Conservation (phyloP, 495 filamentous ascomycete genomes). For the Rhizodiscina lignyota region DNA sequence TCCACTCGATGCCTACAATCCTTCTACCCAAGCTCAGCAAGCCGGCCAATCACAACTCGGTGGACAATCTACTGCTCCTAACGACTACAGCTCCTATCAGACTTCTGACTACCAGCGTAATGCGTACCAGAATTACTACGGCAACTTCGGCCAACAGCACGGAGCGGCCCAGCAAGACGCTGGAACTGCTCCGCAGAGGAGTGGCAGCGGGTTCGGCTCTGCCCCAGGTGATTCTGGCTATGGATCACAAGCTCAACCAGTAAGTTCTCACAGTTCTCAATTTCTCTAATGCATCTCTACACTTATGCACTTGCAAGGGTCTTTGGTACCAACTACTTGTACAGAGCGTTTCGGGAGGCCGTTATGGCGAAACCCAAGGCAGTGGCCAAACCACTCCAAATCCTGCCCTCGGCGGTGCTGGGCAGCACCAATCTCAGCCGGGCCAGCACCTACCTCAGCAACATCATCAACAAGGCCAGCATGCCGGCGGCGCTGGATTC, state of each 20-base stretch:
- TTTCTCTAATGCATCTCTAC: background rate
- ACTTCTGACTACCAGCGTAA: conserved; percentile 59
- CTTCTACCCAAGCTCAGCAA: conserved; percentile 22
- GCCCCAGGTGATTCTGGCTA: conserved; percentile 55
- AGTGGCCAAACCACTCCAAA: conserved; percentile 83
- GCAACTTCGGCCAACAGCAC: conserved; percentile 55
- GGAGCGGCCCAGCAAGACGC: conserved; percentile 55
- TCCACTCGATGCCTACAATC: conserved; percentile 39
- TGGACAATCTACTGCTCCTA: conserved; percentile 52
- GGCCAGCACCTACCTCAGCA: conserved; percentile 49
- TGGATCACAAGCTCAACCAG: conserved; percentile 21
- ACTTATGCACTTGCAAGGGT: too few species aligned
- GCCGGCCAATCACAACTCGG: conserved; percentile 33
- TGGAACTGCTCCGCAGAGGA: conserved; percentile 47
- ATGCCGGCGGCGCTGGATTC: conserved; percentile 29
- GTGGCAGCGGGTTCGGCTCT: conserved; percentile 59
- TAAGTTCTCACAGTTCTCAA: conserved; percentile 10
- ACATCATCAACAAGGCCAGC: conserved; percentile 34
- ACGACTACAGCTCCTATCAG: conserved; percentile 76
- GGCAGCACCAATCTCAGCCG: conserved; percentile 41
- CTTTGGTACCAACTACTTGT: too few species aligned
- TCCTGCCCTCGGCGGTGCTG: conserved; percentile 42
- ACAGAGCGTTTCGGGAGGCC: too few species aligned
- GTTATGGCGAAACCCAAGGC: conserved; percentile 66
- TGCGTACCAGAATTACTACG: conserved; percentile 65